Evolutionary conservation across 1,284 basidiomycete genomes (phyloP).

Genomic region (Papiliotrema laurentii): DNA sequence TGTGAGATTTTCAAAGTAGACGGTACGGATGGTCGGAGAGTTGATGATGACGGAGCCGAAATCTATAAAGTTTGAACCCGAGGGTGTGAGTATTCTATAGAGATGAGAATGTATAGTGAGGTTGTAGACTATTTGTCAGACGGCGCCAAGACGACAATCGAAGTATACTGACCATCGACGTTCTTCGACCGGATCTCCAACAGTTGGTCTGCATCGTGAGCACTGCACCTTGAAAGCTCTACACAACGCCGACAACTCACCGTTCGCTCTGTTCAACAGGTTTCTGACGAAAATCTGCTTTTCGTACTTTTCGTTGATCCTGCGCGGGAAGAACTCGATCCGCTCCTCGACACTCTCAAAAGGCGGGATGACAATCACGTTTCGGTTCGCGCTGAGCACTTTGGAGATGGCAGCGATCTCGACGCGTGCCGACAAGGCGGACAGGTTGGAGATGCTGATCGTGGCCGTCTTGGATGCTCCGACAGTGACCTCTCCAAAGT

Average conservation of each 20-base stretch:
- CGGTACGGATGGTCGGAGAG: conserved; percentile 49
- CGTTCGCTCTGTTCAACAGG: conserved; percentile 39
- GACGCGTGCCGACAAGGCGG: conserved; percentile 50
- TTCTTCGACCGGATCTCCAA: conserved; percentile 51
- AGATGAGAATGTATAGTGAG: conserved; percentile 53
- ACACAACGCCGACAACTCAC: conserved; percentile 27
- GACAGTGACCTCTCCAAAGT: conserved; percentile 53
- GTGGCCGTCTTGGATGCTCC: conserved; percentile 49
- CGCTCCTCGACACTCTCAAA: conserved; percentile 50
- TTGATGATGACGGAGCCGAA: conserved; percentile 54
- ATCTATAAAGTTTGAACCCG: conserved; percentile 52
- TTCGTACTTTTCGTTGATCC: conserved; percentile 52
- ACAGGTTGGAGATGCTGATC: conserved; percentile 48
- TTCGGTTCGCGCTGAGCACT: conserved; percentile 51
- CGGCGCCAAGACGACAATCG: neutral
- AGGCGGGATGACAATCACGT: conserved; percentile 51
- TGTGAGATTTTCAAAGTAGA: conserved; percentile 50
- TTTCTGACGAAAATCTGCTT: conserved; percentile 52
- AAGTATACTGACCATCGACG: conserved; percentile 41
- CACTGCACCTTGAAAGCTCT: too few relatives aligned
- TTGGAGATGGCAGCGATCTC: conserved; percentile 53
- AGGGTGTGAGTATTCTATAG: conserved; percentile 53
- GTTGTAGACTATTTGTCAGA: conserved; percentile 38
- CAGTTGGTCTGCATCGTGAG: conserved; percentile 43
- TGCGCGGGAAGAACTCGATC: conserved; percentile 52